phyloP scores from a whole-genome alignment of 495 filamentous ascomycete species.

The Aspergillus funiculosus region DNA sequence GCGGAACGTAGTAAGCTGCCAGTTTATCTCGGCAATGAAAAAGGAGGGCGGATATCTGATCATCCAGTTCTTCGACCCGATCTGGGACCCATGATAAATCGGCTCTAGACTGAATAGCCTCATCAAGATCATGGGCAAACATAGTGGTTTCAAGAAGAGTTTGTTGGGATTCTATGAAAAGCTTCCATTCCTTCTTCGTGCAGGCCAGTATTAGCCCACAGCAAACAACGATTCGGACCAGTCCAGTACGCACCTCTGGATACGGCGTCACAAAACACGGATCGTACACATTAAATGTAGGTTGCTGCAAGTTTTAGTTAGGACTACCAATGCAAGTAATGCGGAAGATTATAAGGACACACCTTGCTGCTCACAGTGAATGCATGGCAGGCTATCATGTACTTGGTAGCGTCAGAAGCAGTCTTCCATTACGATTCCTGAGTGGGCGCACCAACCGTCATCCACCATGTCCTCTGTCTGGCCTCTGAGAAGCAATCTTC shows the following conservation, averaged over 20 bases:
- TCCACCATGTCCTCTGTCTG: conserved; percentile 46
- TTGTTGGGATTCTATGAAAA: conserved; percentile 44
- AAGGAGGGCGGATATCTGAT: conserved; percentile 13
- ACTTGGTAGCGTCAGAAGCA: no score
- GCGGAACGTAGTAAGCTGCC: conserved; percentile 3
- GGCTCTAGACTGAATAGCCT: conserved; percentile 6
- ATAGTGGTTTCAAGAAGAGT: conserved; percentile 38
- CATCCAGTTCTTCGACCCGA: conserved; percentile 40
- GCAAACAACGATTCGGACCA: no score
- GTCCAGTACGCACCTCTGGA: conserved; percentile 32
- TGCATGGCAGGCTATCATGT: conserved; percentile 36
- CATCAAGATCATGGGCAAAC: conserved; percentile 40
- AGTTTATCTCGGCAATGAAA: conserved; percentile 11
- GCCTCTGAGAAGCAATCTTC: conserved; percentile 40
- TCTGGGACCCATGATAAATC: conserved; percentile 28
- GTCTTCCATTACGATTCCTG: no score
- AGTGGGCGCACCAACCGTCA: no score
- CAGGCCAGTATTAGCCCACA: no score
- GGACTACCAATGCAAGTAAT: conserved; percentile 10
- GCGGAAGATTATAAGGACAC: conserved; percentile 11
- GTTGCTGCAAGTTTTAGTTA: conserved; percentile 21
- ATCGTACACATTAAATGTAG: conserved; percentile 38
- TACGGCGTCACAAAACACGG: conserved; percentile 43
- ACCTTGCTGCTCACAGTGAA: conserved; percentile 45
- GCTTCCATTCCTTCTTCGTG: conserved; percentile 39